Percentiles rank a stretch among this genome's conserved stretches.
Conservation (phyloP, 805 yeast genomes). For the Cyberlindnera japonica region DNA sequence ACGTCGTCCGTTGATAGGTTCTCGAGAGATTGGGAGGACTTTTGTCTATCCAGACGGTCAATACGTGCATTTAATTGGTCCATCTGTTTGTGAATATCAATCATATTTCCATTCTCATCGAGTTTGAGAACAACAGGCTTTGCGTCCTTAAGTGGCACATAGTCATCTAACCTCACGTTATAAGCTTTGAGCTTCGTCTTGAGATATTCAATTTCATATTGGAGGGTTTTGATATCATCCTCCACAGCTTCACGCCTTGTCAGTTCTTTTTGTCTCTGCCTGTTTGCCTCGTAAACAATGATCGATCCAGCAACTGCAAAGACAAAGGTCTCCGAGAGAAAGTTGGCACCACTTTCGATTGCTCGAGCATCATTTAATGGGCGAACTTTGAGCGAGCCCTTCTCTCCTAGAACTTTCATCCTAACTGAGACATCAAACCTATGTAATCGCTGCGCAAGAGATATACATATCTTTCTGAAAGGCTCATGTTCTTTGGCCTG, state of each 20-base stretch:
- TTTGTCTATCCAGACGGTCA: constrained; percentile 8
- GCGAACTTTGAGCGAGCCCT: constrained; percentile 46
- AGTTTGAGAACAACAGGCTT: constrained; percentile 43
- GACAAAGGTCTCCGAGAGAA: constrained; percentile 71
- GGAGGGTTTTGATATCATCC: constrained; percentile 69
- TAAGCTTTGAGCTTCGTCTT: constrained; percentile 45
- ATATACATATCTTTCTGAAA: constrained; percentile 60
- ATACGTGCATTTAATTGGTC: constrained; percentile 10
- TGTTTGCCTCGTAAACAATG: constrained; percentile 64
- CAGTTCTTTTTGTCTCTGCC: constrained; percentile 62
- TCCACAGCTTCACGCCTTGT: constrained; percentile 59
- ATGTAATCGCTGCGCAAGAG: constrained; percentile 70
- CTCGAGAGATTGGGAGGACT: no score
- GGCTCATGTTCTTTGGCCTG: constrained; percentile 71
- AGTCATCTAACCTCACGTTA: constrained; percentile 43
- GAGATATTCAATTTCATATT: constrained; percentile 62
- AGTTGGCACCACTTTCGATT: constrained; percentile 75
- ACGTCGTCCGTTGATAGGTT: not conserved
- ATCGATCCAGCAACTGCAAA: constrained; percentile 78
- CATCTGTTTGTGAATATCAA: constrained; percentile 12
- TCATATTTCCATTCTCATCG: constrained; percentile 24
- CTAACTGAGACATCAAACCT: constrained; percentile 60
- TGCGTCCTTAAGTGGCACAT: constrained; percentile 43
- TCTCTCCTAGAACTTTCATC: constrained; percentile 41
- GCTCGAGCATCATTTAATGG: constrained; percentile 83